Evolutionary conservation across 164 flowering plant genomes (phyloP), one percentile per base, ranked within the genome.

Genomic region (Annona squamosa): DNA sequence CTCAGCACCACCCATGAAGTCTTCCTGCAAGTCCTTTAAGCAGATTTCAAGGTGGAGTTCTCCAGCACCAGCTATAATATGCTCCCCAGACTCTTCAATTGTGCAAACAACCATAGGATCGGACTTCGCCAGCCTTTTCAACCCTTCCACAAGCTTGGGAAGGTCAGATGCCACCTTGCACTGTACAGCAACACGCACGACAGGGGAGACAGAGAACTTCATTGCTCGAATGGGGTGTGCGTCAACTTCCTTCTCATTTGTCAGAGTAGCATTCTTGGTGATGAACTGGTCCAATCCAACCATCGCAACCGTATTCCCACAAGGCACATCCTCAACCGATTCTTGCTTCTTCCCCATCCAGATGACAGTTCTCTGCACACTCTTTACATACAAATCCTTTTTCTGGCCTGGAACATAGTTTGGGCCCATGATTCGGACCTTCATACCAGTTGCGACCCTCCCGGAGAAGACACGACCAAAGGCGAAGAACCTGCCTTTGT

Each of bases 151-250:
- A 70, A 81, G 84, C 69, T 79, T 81, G 6, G 84, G 84, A 48
- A 81, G 83, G 67, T 81, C 84, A 13, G 80, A 79, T 6, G 84
- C 84, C 61, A 81, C 84, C 74, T 79, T 81, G 42, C 84, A 81
- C 48, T 79, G 80, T 9, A 81, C 84, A 46, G 80, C 80, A 19
- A 77, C 79, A 71, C 82, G 82, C 13, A 80, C 79, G 56, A 80
- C 82, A 71, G 79, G 82, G 12, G 82, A 80, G n/a, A 80, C 80
- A 46, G 82, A 80, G 64, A 80, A 80, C 73, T 82, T 82, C 84
- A 82, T 82, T 4, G 84, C 84, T 5, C 82, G 70, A 71, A 82
- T 82, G 3, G 82, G 84, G 63, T 77, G 80, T 0, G 84, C 84
- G 71, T 82, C 84, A 5, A 72, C 78, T 68, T 82, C 84, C 67